Conservation (phyloP, 1,284 basidiomycete species). For the Psilocybe mexicana region DNA sequence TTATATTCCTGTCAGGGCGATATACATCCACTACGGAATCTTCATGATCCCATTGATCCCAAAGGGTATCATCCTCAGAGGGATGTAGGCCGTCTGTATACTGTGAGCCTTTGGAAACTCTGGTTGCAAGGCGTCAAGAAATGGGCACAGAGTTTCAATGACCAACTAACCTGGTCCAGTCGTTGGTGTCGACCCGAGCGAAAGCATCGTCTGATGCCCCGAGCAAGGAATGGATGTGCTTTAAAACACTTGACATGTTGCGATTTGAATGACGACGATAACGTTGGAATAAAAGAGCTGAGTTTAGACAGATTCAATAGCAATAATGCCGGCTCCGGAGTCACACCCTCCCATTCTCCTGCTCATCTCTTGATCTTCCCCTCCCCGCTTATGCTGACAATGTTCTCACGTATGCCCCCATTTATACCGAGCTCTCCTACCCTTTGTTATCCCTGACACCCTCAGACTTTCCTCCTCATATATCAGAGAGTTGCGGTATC, state of each 20-base stretch:
- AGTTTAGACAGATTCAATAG: not conserved
- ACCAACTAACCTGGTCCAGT: constrained; percentile 18
- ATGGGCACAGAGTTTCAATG: not conserved
- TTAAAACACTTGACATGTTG: constrained; percentile 13
- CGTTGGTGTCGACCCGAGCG: constrained; percentile 5
- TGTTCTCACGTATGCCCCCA: constrained; percentile 4
- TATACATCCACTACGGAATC: constrained; percentile 17
- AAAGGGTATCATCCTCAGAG: not conserved
- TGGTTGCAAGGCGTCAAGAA: not conserved
- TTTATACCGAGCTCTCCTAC: not conserved
- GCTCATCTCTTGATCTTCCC: not conserved
- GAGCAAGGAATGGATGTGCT: constrained; percentile 16
- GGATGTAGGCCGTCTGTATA: not conserved
- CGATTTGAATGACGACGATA: not conserved
- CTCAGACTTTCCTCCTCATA: not conserved
- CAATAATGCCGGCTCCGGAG: constrained; percentile 6
- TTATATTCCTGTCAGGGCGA: not conserved
- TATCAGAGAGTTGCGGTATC: not conserved
- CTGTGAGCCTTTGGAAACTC: not conserved
- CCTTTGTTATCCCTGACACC: not conserved
- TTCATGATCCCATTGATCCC: constrained; percentile 2
- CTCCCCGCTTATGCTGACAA: constrained; percentile 6
- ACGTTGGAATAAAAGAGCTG: not conserved
- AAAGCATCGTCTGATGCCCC: constrained; percentile 11
- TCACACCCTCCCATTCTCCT: not conserved